Evolutionary conservation across 352 stramenopile genomes (phyloP), one percentile per base, ranked within the genome.

Genomic region (Pythium brachiatum): DNA sequence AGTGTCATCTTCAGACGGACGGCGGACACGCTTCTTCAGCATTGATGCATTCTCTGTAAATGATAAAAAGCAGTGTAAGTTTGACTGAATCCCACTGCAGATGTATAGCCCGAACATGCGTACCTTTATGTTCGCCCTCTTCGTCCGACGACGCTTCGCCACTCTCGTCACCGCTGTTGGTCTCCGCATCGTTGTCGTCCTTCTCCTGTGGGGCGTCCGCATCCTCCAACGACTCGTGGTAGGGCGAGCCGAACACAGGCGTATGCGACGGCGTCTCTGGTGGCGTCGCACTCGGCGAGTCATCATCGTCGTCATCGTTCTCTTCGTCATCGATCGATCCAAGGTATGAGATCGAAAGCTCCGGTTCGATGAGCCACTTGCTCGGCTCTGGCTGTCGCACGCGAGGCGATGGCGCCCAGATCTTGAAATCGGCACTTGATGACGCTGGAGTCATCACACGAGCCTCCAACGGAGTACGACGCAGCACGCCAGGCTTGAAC

Each of bases 311-410:
- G 21, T 89, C 79, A 3, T 89, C 80, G 7, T 90, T 82, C 7
- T 69, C 68, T 20, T 90, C 79, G 12, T 93, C 86, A 36, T 92
- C 83, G 54, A 95, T 83, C 11, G 83, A 91, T 7, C 86, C 86
- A 3, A 95, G 66, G 47, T 93, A 94, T 65, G 88, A 76, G 36
- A 95, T 87, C 26, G 71, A 62, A n/a, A 95, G 73, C 47, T 81
- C 72, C 1, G 86, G 86, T 27, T 94, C 83, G 53, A 93, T 74
- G 7, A 95, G 72, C 86, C 86, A 95, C 57, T 92, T 91, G 70
- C 74, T 93, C 18, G 77, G 67, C 64, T 94, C 84, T 12, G 78
- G 80, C 20, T 76, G 72, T 34, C 79, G 87, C 7, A 92, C 75
- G 23, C 86, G 81, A 29, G 86, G 86, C 7, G 86, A 95, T 11